phyloP scores from a whole-genome alignment of 371 early-diverging fungal species.

The Mortierella sp. region DNA sequence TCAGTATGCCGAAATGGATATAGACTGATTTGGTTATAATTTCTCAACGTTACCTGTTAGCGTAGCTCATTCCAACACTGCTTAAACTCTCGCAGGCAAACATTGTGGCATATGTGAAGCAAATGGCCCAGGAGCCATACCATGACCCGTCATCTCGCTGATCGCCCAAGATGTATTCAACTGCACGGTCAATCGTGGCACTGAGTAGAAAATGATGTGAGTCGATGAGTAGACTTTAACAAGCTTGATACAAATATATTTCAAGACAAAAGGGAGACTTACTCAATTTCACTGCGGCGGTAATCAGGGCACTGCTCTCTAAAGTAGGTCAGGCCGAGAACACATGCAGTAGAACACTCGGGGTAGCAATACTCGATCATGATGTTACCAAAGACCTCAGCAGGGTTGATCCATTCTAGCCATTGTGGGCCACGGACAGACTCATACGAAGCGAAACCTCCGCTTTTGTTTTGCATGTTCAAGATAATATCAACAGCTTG shows the following conservation, averaged over 20 bases:
- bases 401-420: conserved; percentile 92
- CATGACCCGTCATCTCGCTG: conserved; percentile 93
- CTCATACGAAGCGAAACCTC: conserved; percentile 96
- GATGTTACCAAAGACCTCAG: conserved; percentile 92
- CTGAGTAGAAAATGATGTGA: conserved; percentile 19
- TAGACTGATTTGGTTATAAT: not conserved
- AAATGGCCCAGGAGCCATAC: conserved; percentile 98
- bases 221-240: too few species aligned
- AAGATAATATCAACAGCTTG: conserved; percentile 93
- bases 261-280: conserved; percentile 28
- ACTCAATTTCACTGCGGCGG: conserved; percentile 84
- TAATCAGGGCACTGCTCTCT: conserved; percentile 83
- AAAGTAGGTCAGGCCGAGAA: conserved; percentile 88
- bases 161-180: conserved; percentile 76
- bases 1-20: not conserved
- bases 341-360: conserved; percentile 95
- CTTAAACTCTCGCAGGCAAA: conserved; percentile 93
- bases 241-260: too few species aligned
- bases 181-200: conserved; percentile 66
- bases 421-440: conserved; percentile 80
- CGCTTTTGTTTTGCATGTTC: conserved; percentile 91
- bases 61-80: conserved; percentile 85
- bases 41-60: conserved; percentile 68
- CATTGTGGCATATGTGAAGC: conserved; percentile 97
- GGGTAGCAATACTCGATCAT: conserved; percentile 98